phyloP scores from a whole-genome alignment of 2,329 filamentous ascomycete genomes.

The Zasmidium angulare region DNA sequence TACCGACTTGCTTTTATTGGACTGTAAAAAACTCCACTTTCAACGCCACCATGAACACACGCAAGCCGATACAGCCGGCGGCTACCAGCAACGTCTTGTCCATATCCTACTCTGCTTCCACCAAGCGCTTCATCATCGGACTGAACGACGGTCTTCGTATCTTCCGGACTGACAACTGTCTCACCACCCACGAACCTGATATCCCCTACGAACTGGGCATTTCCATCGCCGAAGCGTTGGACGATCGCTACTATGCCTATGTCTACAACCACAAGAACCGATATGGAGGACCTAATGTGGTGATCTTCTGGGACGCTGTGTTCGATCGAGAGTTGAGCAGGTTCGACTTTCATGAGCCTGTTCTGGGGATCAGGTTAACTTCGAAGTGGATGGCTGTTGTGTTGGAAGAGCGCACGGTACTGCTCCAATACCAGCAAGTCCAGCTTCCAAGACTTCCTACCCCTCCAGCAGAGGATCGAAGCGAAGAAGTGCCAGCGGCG shows the following conservation, averaged over 20 bases:
- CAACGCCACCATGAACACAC: constrained; percentile 71
- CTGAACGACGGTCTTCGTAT: constrained; percentile 77
- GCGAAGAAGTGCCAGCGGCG: background rate
- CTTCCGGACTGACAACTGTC: constrained; percentile 37
- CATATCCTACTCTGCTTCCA: constrained; percentile 80
- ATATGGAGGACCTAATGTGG: constrained; percentile 32
- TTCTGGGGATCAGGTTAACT: constrained; percentile 76
- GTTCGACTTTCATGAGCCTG: constrained; percentile 75
- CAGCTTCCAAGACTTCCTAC: background rate
- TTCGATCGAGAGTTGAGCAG: constrained; percentile 73
- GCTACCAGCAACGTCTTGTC: constrained; percentile 75
- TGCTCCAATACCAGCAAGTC: constrained; percentile 33
- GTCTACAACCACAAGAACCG: constrained; percentile 74
- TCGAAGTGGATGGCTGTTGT: constrained; percentile 76
- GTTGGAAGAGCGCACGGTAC: constrained; percentile 45
- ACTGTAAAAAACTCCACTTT: background rate
- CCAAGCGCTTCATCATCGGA: constrained; percentile 82
- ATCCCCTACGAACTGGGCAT: constrained; percentile 24
- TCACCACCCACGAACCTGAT: constrained; percentile 31
- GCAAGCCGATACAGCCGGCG: constrained; percentile 78
- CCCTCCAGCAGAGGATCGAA: constrained; percentile 17
- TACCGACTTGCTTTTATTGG: background rate
- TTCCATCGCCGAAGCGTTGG: constrained; percentile 32
- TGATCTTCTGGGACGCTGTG: constrained; percentile 79
- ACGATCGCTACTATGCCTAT: constrained; percentile 69